Conservation (phyloP, 2,329 filamentous ascomycete species). For the Stromatinia cepivora region DNA sequence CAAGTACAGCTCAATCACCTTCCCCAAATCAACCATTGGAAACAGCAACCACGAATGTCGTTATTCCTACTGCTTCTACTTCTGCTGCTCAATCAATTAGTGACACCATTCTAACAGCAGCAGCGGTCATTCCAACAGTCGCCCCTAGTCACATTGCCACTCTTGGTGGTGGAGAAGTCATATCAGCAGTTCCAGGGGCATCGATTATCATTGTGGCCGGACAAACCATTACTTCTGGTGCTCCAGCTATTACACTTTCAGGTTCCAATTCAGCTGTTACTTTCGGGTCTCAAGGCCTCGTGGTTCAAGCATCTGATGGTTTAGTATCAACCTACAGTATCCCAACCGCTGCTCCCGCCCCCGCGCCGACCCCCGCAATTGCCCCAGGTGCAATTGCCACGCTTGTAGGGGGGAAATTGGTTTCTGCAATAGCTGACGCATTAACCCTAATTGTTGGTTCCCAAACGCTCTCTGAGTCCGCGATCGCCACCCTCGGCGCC, state of each 20-base stretch:
- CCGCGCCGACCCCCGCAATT: not conserved
- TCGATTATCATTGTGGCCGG: slow-evolving; percentile 25
- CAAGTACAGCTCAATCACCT: slow-evolving; percentile 28
- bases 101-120: not conserved
- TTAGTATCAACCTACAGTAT: slow-evolving; percentile 22
- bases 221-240: slow-evolving; percentile 26
- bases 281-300: slow-evolving; percentile 23
- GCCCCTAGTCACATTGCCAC: not conserved
- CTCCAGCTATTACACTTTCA: slow-evolving; percentile 26
- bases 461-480: slow-evolving; percentile 23
- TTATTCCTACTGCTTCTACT: not conserved
- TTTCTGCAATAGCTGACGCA: not conserved
- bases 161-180: slow-evolving; percentile 22
- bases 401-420: not conserved
- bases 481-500: slow-evolving; percentile 23
- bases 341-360: not conserved
- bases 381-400: not conserved
- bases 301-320: slow-evolving; percentile 28
- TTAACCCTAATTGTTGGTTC: slow-evolving; percentile 16
- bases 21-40: slow-evolving; percentile 25
- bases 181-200: slow-evolving; percentile 27
- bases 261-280: slow-evolving; percentile 19
- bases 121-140: not conserved
- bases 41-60: slow-evolving; percentile 1
- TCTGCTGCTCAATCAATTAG: slow-evolving; percentile 3